phyloP scores from a whole-genome alignment of 192 early-diverging fungal genomes.

The Coemansia sp. region DNA sequence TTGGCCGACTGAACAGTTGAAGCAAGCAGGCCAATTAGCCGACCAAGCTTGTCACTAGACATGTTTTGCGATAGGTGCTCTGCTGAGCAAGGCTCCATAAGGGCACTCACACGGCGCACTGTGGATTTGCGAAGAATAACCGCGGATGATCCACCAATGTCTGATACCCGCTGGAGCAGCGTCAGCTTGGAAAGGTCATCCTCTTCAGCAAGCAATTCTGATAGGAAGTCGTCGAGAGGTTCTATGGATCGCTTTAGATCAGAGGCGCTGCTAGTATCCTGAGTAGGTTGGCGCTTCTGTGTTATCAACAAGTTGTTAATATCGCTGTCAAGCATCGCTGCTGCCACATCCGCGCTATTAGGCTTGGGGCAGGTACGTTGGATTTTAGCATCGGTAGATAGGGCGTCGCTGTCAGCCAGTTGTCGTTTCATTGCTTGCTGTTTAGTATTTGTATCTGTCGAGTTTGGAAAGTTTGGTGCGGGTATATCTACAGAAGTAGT shows the following conservation, averaged over 20 bases:
- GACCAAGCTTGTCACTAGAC: slow-evolving; percentile 14
- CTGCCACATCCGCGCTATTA: not conserved
- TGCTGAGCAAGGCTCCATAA: slow-evolving; percentile 21
- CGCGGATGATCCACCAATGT: not conserved
- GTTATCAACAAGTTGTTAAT: not conserved
- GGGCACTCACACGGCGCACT: slow-evolving; percentile 15
- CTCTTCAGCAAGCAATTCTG: slow-evolving; percentile 36
- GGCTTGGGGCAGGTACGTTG: slow-evolving; percentile 3
- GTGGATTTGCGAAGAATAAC: slow-evolving; percentile 24
- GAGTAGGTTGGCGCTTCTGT: not conserved
- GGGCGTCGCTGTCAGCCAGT: not conserved
- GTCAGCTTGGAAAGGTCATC: slow-evolving; percentile 8
- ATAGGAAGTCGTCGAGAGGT: slow-evolving; percentile 24
- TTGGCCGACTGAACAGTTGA: slow-evolving; percentile 31
- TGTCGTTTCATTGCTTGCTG: not conserved
- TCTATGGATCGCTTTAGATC: slow-evolving; percentile 4
- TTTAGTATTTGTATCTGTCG: not conserved
- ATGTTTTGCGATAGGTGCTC: slow-evolving; percentile 13
- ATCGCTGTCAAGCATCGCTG: not conserved
- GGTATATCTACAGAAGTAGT: not conserved
- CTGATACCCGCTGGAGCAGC: slow-evolving; percentile 12
- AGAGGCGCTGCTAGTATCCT: too few species aligned
- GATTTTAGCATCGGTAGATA: not conserved
- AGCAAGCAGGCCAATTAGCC: slow-evolving; percentile 26
- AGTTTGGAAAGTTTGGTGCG: not conserved